These are phyloP conservation scores for Rhizopus arrhizus DNA, from an alignment of 371 early-diverging fungal species.

Conservation along the genomic window DNA sequence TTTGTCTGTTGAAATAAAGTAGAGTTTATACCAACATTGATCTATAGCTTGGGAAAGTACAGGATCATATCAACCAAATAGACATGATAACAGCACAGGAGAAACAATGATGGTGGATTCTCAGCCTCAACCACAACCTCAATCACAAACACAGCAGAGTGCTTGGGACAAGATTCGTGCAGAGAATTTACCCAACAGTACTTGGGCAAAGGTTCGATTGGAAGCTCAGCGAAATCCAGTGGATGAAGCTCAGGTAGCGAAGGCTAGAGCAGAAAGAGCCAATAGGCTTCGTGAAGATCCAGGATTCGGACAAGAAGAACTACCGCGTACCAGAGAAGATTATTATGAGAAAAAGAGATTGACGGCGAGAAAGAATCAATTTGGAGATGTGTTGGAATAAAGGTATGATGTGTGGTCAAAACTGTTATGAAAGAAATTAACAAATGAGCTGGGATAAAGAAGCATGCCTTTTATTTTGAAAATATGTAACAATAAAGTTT, in stretches of 20 bases:
- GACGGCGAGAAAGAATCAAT: conserved; percentile 36
- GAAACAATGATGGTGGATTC: no score
- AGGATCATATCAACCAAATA: no score
- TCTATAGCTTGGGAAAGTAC: no score
- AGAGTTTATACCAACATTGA: no score
- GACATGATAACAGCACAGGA: no score
- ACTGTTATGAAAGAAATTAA: not conserved
- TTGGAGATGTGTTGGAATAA: conserved; percentile 43
- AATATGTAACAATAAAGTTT: not conserved
- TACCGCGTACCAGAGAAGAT: conserved; percentile 53
- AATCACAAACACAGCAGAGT: conserved; percentile 8
- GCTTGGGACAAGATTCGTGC: conserved; percentile 53
- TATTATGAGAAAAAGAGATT: conserved; percentile 16
- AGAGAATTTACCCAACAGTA: conserved; percentile 39
- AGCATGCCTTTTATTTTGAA: not conserved
- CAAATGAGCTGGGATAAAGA: no score
- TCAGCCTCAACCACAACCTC: no score
- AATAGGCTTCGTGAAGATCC: conserved; percentile 29
- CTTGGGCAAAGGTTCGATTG: conserved; percentile 44
- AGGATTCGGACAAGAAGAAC: conserved; percentile 21
- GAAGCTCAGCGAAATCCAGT: conserved; percentile 39
- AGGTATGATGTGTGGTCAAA: not conserved
- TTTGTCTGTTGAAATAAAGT: no score
- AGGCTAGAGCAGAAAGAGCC: conserved; percentile 28
- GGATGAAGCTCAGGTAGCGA: conserved; percentile 15